Evolutionary conservation across 2,329 filamentous ascomycete genomes (phyloP).

Genomic region (Pezicula radicicola): DNA sequence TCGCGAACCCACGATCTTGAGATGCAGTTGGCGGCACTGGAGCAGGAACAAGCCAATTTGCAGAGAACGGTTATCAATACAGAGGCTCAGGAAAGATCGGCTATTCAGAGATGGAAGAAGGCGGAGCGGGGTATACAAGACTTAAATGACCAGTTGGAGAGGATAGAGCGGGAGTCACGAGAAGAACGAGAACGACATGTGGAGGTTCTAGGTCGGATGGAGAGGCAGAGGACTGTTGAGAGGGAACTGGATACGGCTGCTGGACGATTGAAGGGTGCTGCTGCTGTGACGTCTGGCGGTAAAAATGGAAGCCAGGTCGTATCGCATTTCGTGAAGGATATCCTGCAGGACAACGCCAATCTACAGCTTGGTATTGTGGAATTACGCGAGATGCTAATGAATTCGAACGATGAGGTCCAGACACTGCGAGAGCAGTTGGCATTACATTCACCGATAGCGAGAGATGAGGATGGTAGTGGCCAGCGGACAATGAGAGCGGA

Average conservation of each 20-base stretch:
- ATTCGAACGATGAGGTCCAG: slow-evolving; percentile 93
- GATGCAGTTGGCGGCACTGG: slow-evolving; percentile 72
- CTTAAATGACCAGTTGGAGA: slow-evolving; percentile 83
- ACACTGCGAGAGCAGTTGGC: slow-evolving; percentile 77
- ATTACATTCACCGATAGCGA: slow-evolving; percentile 66
- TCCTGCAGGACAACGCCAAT: slow-evolving; percentile 92
- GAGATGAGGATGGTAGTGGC: slow-evolving; percentile 28
- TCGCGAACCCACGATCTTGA: slow-evolving; percentile 76
- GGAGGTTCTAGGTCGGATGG: slow-evolving; percentile 79
- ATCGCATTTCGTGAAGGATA: slow-evolving; percentile 94
- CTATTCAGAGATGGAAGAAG: slow-evolving; percentile 78
- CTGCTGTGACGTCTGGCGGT: slow-evolving; percentile 51
- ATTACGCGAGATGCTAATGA: slow-evolving; percentile 83
- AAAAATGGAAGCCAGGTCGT: slow-evolving; percentile 68
- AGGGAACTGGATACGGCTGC: slow-evolving; percentile 77
- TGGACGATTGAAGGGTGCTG: slow-evolving; percentile 77
- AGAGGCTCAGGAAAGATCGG: slow-evolving; percentile 73
- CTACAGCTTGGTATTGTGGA: slow-evolving; percentile 90
- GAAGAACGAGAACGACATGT: slow-evolving; percentile 79
- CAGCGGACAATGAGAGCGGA: slow-evolving; percentile 67
- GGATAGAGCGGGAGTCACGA: slow-evolving; percentile 78
- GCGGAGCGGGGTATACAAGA: slow-evolving; percentile 76
- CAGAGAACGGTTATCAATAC: slow-evolving; percentile 65
- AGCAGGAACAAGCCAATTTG: slow-evolving; percentile 75
- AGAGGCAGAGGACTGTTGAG: slow-evolving; percentile 78